Evolutionary conservation across 1,284 basidiomycete genomes (phyloP).

Genomic region (Inonotus hispidus): DNA sequence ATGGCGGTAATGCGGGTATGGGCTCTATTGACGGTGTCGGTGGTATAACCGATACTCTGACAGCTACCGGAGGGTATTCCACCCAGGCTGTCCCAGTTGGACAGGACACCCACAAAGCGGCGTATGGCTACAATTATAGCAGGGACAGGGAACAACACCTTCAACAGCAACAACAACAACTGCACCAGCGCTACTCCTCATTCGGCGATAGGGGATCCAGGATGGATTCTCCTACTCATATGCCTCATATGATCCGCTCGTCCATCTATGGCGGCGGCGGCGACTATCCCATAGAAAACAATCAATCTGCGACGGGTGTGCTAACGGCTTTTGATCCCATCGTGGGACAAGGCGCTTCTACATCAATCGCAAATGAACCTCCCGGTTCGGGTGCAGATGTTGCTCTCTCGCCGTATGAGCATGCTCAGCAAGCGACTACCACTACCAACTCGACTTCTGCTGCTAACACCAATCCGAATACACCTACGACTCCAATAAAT

Average conservation of each 20-base stretch:
- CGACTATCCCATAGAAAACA: conserved; percentile 8
- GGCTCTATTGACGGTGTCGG: not conserved
- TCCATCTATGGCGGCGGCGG: conserved; percentile 1
- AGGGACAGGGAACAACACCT: not conserved
- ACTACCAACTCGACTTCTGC: not conserved
- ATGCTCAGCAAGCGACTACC: not conserved
- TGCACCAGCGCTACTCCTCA: conserved; percentile 1
- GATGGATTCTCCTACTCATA: not conserved
- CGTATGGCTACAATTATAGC: conserved; percentile 1
- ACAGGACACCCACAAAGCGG: not conserved
- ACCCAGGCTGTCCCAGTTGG: not conserved
- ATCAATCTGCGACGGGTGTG: not conserved
- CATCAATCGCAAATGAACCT: conserved; percentile 2
- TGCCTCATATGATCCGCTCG: not conserved
- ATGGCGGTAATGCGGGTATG: not conserved
- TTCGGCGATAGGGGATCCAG: not conserved
- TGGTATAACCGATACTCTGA: not conserved
- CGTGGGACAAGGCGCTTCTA: conserved; percentile 6
- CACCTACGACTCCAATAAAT: not conserved
- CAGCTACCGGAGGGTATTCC: not conserved
- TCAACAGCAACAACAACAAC: not conserved
- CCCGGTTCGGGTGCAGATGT: not conserved
- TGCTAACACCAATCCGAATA: not conserved
- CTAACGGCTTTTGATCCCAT: conserved; percentile 8
- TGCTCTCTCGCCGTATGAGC: not conserved